A percentile compares a stretch with the other conserved stretches of the same genome.
phyloP scores from a whole-genome alignment of 2,329 filamentous ascomycete genomes.

The Xenosphaeropsis pyriputrescens region DNA sequence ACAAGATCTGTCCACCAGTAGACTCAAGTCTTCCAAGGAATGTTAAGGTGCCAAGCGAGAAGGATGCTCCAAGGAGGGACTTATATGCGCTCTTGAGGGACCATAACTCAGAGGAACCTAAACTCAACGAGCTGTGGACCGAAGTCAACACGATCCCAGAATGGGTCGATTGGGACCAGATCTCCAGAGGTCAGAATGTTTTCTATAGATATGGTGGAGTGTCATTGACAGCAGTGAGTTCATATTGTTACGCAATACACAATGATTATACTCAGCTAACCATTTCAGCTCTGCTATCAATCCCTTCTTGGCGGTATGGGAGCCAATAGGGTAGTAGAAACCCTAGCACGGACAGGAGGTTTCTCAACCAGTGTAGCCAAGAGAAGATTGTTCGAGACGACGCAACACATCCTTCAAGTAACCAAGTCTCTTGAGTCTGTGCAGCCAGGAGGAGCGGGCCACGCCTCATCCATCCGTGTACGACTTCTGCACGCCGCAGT shows the following conservation, averaged over 20 bases:
- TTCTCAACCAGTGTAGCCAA: conserved; percentile 55
- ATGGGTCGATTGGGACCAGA: conserved; percentile 70
- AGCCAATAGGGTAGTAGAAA: conserved; percentile 59
- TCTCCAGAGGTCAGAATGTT: conserved; percentile 58
- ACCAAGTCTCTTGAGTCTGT: conserved; percentile 49
- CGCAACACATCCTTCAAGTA: conserved; percentile 61
- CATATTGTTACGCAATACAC: neutral
- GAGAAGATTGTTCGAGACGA: conserved; percentile 55
- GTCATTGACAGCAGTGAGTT: conserved; percentile 38
- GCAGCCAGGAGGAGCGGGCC: conserved; percentile 52
- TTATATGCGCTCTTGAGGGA: conserved; percentile 47
- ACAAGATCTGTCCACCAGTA: conserved; percentile 38
- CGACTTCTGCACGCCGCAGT: conserved; percentile 56
- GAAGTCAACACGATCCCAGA: conserved; percentile 52
- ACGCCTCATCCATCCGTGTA: conserved; percentile 49
- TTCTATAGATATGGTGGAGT: conserved; percentile 65
- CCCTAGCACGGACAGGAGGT: conserved; percentile 57
- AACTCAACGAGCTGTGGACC: conserved; percentile 42
- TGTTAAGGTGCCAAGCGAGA: conserved; percentile 20
- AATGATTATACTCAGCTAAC: neutral
- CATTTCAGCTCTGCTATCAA: conserved; percentile 38
- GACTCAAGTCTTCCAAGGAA: conserved; percentile 10
- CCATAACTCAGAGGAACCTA: conserved; percentile 38
- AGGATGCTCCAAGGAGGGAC: conserved; percentile 29
- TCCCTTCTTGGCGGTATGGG: conserved; percentile 58